Percentiles rank a stretch among this genome's conserved stretches.
Evolutionary conservation across 305 asterid genomes (phyloP).

Genomic region (Fraxinus ornus): DNA sequence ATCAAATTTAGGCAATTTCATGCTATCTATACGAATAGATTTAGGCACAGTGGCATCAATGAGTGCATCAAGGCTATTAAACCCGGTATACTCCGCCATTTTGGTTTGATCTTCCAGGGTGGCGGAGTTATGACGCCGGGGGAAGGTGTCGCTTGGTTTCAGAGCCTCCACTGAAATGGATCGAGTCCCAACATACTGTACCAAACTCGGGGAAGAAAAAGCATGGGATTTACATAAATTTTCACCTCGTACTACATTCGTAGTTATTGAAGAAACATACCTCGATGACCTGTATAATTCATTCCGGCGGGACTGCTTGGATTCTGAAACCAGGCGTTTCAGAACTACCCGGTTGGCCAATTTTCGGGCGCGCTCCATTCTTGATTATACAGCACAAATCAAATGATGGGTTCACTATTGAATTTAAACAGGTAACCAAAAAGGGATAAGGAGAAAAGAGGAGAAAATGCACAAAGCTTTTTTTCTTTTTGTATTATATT

Average conservation of each 20-base stretch:
- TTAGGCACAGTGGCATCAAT: constrained; percentile 93
- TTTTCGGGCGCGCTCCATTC: constrained; percentile 82
- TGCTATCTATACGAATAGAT: constrained; percentile 61
- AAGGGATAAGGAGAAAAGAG: constrained; percentile 14
- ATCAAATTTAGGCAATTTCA: constrained; percentile 70
- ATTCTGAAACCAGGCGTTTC: constrained; percentile 61
- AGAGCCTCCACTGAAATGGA: constrained; percentile 73
- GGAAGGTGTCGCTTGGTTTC: constrained; percentile 85
- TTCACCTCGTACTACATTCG: constrained; percentile 30
- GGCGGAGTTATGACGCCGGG: constrained; percentile 97
- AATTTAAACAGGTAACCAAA: not conserved
- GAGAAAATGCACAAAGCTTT: constrained; percentile 26
- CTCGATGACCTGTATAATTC: constrained; percentile 50
- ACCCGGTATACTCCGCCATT: constrained; percentile 80
- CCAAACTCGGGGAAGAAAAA: constrained; percentile 42
- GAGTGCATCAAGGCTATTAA: constrained; percentile 48
- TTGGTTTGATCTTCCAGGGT: constrained; percentile 76
- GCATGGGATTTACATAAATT: constrained; percentile 6
- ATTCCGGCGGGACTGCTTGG: constrained; percentile 19
- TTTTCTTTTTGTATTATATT: not conserved
- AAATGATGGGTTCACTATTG: not conserved
- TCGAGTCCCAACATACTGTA: constrained; percentile 36
- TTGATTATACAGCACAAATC: not conserved
- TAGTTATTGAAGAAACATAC: constrained; percentile 68
- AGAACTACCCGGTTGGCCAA: constrained; percentile 73